A percentile compares a stretch with the other conserved stretches of the same genome.
Evolutionary conservation across 768 basidiomycete species (phyloP).

Genomic region (Leucosporidium yakuticum): DNA sequence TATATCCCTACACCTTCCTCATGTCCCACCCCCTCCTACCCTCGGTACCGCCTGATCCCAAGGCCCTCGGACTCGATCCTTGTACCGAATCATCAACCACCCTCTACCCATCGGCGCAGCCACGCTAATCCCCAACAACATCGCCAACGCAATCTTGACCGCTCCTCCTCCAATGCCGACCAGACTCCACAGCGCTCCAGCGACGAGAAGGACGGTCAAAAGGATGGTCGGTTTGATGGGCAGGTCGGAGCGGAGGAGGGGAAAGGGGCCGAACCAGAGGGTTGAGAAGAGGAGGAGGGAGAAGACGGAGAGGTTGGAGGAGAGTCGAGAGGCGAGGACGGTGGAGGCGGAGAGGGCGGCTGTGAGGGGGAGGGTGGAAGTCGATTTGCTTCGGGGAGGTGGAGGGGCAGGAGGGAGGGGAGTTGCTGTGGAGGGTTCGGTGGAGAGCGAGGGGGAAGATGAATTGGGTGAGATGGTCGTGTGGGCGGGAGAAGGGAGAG

Average conservation of each 20-base stretch:
- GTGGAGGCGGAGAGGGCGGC: slow-evolving; percentile 88
- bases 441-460: background rate
- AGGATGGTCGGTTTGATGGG: slow-evolving; percentile 11
- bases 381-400: slow-evolving; percentile 7
- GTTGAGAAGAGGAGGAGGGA: slow-evolving; percentile 79
- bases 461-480: background rate
- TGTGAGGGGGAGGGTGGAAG: slow-evolving; percentile 44
- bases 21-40: slow-evolving; percentile 10
- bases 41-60: slow-evolving; percentile 79
- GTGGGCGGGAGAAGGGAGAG: background rate
- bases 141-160: slow-evolving; percentile 48
- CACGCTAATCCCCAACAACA: slow-evolving; percentile 60
- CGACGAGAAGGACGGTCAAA: slow-evolving; percentile 31
- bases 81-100: slow-evolving; percentile 57
- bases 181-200: slow-evolving; percentile 40
- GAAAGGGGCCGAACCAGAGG: slow-evolving; percentile 75
- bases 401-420: slow-evolving; percentile 27
- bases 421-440: slow-evolving; percentile 11
- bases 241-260: slow-evolving; percentile 50
- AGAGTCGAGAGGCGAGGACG: slow-evolving; percentile 82
- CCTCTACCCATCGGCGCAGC: slow-evolving; percentile 25
- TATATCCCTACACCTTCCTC: too few relatives aligned
- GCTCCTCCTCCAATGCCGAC: slow-evolving; percentile 43
- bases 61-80: slow-evolving; percentile 81
- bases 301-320: slow-evolving; percentile 78